Conservation (phyloP, 192 early-diverging fungal species). For the Linnemannia elongata region DNA sequence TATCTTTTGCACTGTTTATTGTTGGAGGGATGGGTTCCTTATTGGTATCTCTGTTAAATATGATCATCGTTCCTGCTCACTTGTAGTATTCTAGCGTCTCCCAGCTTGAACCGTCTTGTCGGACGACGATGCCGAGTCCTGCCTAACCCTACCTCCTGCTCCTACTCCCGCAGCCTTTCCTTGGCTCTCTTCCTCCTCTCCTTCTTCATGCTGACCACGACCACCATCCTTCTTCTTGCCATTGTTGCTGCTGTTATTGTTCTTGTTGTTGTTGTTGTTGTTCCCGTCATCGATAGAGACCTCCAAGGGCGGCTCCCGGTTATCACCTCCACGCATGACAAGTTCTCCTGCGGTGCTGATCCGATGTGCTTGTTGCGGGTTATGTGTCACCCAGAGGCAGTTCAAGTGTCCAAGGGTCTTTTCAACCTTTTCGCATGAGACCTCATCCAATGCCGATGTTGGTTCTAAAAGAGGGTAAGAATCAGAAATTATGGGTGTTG, state of each 20-base stretch:
- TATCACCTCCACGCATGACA: conserved; percentile 37
- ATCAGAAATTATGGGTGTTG: neutral
- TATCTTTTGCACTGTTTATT: neutral
- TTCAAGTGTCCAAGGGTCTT: conserved; percentile 71
- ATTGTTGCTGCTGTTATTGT: no score
- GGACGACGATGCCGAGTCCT: neutral
- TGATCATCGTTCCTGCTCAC: neutral
- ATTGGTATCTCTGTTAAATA: neutral
- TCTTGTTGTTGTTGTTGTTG: no score
- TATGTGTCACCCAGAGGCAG: conserved; percentile 89
- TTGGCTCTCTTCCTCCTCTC: neutral
- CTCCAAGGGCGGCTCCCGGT: neutral
- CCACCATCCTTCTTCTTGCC: no score
- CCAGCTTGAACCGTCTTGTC: neutral
- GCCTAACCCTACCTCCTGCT: neutral
- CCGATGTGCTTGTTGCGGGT: conserved; percentile 73
- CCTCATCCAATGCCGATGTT: conserved; percentile 87
- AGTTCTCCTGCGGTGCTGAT: conserved; percentile 60
- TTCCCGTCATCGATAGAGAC: neutral
- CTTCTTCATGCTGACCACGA: neutral
- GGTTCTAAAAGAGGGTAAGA: conserved; percentile 68
- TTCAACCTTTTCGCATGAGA: conserved; percentile 78
- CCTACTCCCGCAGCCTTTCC: no score
- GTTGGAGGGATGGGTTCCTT: neutral
- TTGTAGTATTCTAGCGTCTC: neutral